Evolutionary conservation across 495 filamentous ascomycete genomes (phyloP).

Genomic region (Lepidopterella palustris): DNA sequence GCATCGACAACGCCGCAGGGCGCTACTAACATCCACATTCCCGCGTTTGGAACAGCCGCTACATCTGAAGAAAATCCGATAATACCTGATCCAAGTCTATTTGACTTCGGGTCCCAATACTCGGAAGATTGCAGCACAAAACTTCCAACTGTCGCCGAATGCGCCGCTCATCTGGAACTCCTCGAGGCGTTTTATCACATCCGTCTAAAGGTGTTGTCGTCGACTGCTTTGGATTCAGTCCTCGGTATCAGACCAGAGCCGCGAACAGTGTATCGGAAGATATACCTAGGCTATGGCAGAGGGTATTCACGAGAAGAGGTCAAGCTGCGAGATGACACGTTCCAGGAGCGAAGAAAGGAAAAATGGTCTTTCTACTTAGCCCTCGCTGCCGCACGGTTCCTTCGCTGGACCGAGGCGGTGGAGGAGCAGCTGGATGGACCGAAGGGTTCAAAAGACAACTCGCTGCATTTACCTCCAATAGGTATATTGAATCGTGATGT

Average conservation of each 20-base stretch:
- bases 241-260: neutral
- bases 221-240: neutral
- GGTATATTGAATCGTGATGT: neutral
- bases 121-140: neutral
- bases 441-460: neutral
- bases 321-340: neutral
- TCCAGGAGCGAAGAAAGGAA: neutral
- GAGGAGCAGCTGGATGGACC: neutral
- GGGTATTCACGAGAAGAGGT: neutral
- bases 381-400: neutral
- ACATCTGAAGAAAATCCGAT: neutral
- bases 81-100: neutral
- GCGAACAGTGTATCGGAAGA: neutral
- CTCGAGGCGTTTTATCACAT: neutral
- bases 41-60: neutral
- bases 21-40: neutral
- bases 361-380: neutral
- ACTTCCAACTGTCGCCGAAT: neutral
- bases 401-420: neutral
- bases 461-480: neutral
- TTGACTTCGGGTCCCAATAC: neutral
- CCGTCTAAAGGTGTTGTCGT: neutral
- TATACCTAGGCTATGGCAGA: neutral
- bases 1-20: neutral
- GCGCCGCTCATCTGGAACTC: neutral